Evolutionary conservation across 2,329 filamentous ascomycete species (phyloP).

Genomic region (Verticillium zaregamsianum): DNA sequence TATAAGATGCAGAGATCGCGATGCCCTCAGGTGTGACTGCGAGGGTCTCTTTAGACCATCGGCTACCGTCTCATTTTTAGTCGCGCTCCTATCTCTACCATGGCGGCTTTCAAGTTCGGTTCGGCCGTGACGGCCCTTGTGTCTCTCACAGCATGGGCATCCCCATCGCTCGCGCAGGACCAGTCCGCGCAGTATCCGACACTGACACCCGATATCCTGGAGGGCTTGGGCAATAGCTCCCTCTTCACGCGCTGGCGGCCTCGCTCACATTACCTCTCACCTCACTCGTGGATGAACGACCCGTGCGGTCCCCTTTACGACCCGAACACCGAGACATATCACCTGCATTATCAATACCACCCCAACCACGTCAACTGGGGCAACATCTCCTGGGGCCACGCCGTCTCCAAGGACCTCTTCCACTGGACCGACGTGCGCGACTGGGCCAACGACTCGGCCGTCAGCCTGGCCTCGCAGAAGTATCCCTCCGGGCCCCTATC

Average conservation of each 20-base stretch:
- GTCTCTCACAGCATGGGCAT: conserved; percentile 9
- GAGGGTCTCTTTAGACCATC: background rate
- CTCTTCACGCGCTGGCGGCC: conserved; percentile 14
- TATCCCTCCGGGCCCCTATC: conserved; percentile 9
- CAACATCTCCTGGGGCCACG: conserved; percentile 65
- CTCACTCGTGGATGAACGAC: conserved; percentile 54
- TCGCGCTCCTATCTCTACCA: background rate
- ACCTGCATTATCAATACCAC: conserved; percentile 61
- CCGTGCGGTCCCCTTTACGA: conserved; percentile 62
- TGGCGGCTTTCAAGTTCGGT: conserved; percentile 10
- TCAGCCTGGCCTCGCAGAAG: conserved; percentile 6
- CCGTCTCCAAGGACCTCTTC: conserved; percentile 57
- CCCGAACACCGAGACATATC: conserved; percentile 48
- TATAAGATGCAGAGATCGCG: background rate
- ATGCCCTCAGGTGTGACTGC: background rate
- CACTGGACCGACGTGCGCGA: conserved; percentile 40
- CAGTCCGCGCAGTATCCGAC: background rate
- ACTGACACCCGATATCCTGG: conserved; percentile 10
- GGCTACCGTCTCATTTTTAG: background rate
- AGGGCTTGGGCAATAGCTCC: conserved; percentile 10
- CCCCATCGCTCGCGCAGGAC: conserved; percentile 2
- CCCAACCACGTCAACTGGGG: conserved; percentile 39
- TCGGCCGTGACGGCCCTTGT: conserved; percentile 12
- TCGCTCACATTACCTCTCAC: conserved; percentile 46
- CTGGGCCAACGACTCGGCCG: conserved; percentile 11